Percentiles rank a stretch among this genome's conserved stretches.
Evolutionary conservation across 2,329 filamentous ascomycete genomes (phyloP).

Genomic region (Aspergillus novoparasiticus): DNA sequence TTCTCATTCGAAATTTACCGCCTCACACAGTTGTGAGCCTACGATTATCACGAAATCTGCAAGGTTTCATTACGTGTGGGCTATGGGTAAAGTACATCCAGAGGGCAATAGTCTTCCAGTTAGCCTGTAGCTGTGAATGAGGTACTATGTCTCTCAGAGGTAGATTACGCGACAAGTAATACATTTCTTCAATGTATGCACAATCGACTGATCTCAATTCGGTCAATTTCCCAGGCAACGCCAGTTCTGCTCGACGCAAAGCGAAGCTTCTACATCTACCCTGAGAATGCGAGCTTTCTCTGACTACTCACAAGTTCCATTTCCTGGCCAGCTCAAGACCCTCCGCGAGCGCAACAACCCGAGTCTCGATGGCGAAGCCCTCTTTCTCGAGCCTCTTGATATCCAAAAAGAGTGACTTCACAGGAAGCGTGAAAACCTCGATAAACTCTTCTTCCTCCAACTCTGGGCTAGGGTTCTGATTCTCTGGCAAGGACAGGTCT

Average conservation of each 20-base stretch:
- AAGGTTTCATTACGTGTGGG: background rate
- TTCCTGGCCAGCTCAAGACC: slow-evolving; percentile 72
- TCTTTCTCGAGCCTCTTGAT: slow-evolving; percentile 67
- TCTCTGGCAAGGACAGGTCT: slow-evolving; percentile 69
- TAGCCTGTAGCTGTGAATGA: background rate
- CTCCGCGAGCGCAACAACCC: slow-evolving; percentile 76
- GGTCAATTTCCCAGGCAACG: background rate
- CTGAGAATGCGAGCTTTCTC: background rate
- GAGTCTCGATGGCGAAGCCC: slow-evolving; percentile 77
- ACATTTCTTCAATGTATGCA: no score
- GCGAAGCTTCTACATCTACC: no score
- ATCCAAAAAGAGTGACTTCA: slow-evolving; percentile 66
- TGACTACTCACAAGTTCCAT: slow-evolving; percentile 18
- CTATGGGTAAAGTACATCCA: background rate
- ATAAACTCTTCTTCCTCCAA: slow-evolving; percentile 83
- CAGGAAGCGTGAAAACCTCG: slow-evolving; percentile 71
- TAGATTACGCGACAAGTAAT: no score
- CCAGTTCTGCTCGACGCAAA: background rate
- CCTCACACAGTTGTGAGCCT: background rate
- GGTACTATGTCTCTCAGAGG: background rate
- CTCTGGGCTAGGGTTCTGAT: slow-evolving; percentile 68
- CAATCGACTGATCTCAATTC: no score
- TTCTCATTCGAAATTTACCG: background rate
- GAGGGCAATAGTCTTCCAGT: background rate
- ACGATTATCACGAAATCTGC: background rate